Base-by-base conservation (phyloP, 495 filamentous ascomycete species). In the Glarea lozoyensis region DNA sequence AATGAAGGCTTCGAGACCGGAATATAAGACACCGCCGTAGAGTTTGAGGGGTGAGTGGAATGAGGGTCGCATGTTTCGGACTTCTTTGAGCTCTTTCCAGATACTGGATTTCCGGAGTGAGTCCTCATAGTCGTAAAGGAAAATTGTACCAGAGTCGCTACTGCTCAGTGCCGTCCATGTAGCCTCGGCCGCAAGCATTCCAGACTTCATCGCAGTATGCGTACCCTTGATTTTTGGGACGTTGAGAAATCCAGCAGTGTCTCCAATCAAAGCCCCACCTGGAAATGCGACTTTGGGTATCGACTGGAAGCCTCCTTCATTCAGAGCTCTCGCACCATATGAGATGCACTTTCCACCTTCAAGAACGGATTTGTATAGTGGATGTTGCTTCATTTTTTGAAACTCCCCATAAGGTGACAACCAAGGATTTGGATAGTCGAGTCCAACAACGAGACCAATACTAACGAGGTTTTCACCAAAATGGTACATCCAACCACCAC, bases 181-280 rank as follows among this genome's bases (percentile, higher is more conserved):
- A 11, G 93, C 83, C 60, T 97, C 86, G 10, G 92, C 92, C 10
- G 93, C 93, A 15, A 99, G 69, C 86, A 97, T 99, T 46, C 92
- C 92, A 2, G 83, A 88, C 57, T 85, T 87, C 90, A 99, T 97
- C 20, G 92, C 86, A 13, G 92, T 94, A 62, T 99, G 92, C 4
- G 90, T 95, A 49, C 92, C 92, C 64, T 99, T 99, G 61, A 99
- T 86, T 66, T 99, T 97, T 29, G 92, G 92, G 18, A 99, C 85
- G 59, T 99, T 99, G 57, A 99, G 69, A 59, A 99, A 96, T 10
- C 92, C 92, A 25, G 92, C 92, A 13, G 89, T 88, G 58, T 97
- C 93, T 22, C 92, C 92, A 45, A 99, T 95, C 29, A 99, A 67
- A 20, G 93, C 93, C 35, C 92, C 92, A 32, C 92, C 92, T 18